These are phyloP conservation scores for Salvia hispanica DNA, from an alignment of 257 asterid genomes.

Conservation along the genomic window DNA sequence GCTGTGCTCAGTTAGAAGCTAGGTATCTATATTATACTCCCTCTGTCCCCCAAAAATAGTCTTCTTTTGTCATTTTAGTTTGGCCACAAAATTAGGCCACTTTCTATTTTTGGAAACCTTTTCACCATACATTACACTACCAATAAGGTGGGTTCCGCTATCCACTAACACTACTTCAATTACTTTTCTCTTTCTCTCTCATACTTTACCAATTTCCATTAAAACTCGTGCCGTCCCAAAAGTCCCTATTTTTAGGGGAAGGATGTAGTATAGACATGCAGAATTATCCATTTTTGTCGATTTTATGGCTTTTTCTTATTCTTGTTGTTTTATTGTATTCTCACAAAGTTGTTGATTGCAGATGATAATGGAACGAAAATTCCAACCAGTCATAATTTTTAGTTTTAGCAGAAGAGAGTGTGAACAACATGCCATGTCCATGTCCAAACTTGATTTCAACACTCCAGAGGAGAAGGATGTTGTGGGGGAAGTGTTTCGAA, in stretches of 20 bases:
- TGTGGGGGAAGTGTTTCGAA: slow-evolving; percentile 84
- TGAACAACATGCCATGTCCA: slow-evolving; percentile 98
- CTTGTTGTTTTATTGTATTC: slow-evolving; percentile 2
- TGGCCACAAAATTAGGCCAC: too few relatives aligned
- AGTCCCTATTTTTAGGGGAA: too few relatives aligned
- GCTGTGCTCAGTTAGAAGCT: slow-evolving; percentile 11
- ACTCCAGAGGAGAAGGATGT: slow-evolving; percentile 78
- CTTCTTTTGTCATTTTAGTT: too few relatives aligned
- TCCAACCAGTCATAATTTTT: slow-evolving; percentile 96
- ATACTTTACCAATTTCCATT: too few relatives aligned
- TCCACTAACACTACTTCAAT: too few relatives aligned
- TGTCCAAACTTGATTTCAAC: slow-evolving; percentile 95
- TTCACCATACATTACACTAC: too few relatives aligned
- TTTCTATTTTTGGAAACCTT: too few relatives aligned
- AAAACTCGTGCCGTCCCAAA: too few relatives aligned
- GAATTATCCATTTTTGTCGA: neutral
- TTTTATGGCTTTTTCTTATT: neutral
- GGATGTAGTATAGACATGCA: too few relatives aligned
- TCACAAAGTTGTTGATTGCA: slow-evolving; percentile 43
- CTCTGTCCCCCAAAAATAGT: too few relatives aligned
- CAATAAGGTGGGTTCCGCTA: too few relatives aligned
- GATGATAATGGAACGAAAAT: slow-evolving; percentile 98
- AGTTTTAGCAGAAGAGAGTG: slow-evolving; percentile 99
- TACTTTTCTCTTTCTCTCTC: too few relatives aligned
- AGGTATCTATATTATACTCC: slow-evolving; percentile 1